Conservation (phyloP, 495 filamentous ascomycete species). For the Neurospora terricola region DNA sequence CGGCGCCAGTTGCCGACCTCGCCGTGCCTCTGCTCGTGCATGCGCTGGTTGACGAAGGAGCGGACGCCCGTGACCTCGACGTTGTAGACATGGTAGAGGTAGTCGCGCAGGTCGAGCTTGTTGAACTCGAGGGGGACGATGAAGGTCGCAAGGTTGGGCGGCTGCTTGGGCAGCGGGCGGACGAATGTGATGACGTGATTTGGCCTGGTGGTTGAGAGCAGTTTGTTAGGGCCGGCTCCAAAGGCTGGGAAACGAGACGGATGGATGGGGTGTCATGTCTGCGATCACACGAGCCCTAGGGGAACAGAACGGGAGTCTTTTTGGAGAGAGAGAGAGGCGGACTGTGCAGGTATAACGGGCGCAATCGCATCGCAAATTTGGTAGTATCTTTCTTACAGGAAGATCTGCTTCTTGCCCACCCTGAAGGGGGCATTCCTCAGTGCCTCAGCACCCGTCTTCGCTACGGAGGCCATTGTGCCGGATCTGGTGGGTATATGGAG, state of each 20-base stretch:
- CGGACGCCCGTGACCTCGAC: constrained; percentile 59
- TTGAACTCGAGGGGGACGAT: constrained; percentile 76
- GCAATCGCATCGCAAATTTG: not conserved
- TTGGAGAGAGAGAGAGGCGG: not conserved
- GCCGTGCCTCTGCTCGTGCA: constrained; percentile 40
- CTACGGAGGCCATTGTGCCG: not conserved
- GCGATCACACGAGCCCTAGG: not conserved
- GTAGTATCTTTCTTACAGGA: constrained; percentile 43
- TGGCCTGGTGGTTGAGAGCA: constrained; percentile 43
- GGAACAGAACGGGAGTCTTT: not conserved
- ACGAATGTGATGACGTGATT: constrained; percentile 68
- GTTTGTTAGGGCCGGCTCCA: not conserved
- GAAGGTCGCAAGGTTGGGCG: constrained; percentile 73
- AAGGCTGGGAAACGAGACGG: not conserved
- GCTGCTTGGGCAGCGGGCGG: constrained; percentile 54
- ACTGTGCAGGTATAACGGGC: not conserved
- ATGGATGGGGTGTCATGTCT: not conserved
- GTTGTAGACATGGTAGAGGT: constrained; percentile 67
- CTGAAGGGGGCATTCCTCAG: constrained; percentile 11
- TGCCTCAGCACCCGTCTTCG: not conserved
- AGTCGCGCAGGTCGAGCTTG: constrained; percentile 88
- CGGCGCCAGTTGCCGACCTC: constrained; percentile 39
- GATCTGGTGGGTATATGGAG: not conserved
- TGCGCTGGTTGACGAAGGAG: constrained; percentile 65
- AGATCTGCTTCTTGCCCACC: constrained; percentile 53